A percentile compares a stretch with the other conserved stretches of the same genome.
Evolutionary conservation across 2,329 filamentous ascomycete species (phyloP).

Genomic region (Xylariaceae sp.): DNA sequence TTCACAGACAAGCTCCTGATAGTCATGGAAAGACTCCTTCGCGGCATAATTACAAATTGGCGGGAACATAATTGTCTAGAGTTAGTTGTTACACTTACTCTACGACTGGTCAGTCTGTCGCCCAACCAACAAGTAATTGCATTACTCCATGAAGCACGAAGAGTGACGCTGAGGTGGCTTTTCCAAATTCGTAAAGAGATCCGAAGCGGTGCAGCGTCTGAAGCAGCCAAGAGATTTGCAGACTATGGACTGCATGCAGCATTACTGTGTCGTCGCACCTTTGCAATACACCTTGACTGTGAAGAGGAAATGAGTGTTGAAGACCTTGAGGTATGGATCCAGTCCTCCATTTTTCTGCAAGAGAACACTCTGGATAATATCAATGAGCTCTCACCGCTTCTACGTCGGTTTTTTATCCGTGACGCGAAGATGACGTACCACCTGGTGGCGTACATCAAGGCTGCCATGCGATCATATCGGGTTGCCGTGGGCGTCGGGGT

Average conservation of each 20-base stretch:
- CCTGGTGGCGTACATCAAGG: conserved; percentile 34
- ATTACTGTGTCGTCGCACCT: conserved; percentile 46
- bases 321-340: conserved; percentile 23
- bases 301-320: conserved; percentile 11
- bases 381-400: conserved; percentile 28
- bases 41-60: conserved; percentile 53
- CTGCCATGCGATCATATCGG: conserved; percentile 30
- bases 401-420: conserved; percentile 41
- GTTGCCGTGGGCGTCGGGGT: conserved; percentile 32
- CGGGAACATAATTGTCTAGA: conserved; percentile 59
- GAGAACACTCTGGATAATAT: conserved; percentile 43
- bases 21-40: conserved; percentile 44
- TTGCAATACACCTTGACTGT: conserved; percentile 6
- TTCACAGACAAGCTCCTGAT: conserved; percentile 50
- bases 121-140: not conserved
- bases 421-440: conserved; percentile 45
- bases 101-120: conserved; percentile 10
- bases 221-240: conserved; percentile 34
- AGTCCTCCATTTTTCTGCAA: conserved; percentile 38
- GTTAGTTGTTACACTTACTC: conserved; percentile 24
- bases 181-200: conserved; percentile 7
- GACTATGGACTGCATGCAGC: conserved; percentile 53
- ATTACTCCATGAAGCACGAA: conserved; percentile 1
- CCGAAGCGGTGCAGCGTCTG: conserved; percentile 39
- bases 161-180: conserved; percentile 10